Conservation (phyloP, 306 rosid genomes). For the Prosopis cineraria region DNA sequence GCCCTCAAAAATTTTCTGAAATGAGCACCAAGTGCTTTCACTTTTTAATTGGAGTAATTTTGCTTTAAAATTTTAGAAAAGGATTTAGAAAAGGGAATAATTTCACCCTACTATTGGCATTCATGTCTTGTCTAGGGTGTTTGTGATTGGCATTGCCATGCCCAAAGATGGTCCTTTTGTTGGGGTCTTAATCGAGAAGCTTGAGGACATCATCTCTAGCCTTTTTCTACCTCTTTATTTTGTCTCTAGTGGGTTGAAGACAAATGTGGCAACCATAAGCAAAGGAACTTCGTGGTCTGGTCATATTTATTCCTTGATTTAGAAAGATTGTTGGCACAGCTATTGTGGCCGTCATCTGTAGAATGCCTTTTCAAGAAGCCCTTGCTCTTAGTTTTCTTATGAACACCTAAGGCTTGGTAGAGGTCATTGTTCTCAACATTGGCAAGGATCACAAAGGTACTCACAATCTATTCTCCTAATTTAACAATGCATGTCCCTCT, state of each 20-base stretch:
- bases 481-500: no score
- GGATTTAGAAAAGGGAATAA: no score
- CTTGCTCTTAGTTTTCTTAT: slow-evolving; percentile 71
- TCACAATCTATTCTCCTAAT: background rate
- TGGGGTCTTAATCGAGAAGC: slow-evolving; percentile 63
- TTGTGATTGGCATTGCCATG: slow-evolving; percentile 58
- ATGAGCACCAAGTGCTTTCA: no score
- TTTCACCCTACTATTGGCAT: slow-evolving; percentile 72
- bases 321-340: slow-evolving; percentile 70
- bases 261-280: slow-evolving; percentile 65
- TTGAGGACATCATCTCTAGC: slow-evolving; percentile 66
- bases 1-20: no score
- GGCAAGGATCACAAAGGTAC: slow-evolving; percentile 80
- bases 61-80: no score
- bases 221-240: slow-evolving; percentile 69
- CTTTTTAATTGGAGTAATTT: no score
- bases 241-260: slow-evolving; percentile 73
- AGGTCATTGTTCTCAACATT: slow-evolving; percentile 78
- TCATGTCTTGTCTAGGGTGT: slow-evolving; percentile 76
- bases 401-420: slow-evolving; percentile 81
- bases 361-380: slow-evolving; percentile 60
- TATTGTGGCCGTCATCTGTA: slow-evolving; percentile 35
- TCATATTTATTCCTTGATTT: slow-evolving; percentile 64
- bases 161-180: slow-evolving; percentile 77
- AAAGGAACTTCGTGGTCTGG: slow-evolving; percentile 67